Evolutionary conservation across 768 basidiomycete species (phyloP).

Genomic region (Lyophyllum semitale): DNA sequence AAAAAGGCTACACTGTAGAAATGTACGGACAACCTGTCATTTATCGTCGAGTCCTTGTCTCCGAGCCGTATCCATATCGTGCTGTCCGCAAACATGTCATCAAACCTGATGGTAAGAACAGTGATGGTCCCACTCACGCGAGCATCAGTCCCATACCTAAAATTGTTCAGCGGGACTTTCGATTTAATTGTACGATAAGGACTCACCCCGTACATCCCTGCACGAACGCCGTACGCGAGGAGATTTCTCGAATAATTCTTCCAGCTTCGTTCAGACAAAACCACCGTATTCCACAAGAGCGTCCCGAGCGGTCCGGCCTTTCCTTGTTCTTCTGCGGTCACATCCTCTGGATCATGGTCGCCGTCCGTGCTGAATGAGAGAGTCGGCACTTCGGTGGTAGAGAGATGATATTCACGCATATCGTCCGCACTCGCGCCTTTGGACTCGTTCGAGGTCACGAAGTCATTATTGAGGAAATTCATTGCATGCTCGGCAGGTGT

Average conservation of each 20-base stretch:
- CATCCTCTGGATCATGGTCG: conserved; percentile 1
- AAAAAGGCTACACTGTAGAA: conserved; percentile 62
- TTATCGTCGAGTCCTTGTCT: conserved; percentile 37
- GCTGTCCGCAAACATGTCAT: conserved; percentile 36
- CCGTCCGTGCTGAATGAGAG: not conserved
- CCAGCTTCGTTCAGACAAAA: conserved; percentile 47
- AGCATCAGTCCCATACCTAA: conserved; percentile 47
- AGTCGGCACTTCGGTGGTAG: conserved; percentile 8
- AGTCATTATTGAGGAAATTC: conserved; percentile 55
- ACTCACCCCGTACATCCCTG: conserved; percentile 55
- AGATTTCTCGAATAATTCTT: conserved; percentile 56
- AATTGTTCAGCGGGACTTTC: not conserved
- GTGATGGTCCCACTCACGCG: conserved; percentile 28
- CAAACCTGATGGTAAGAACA: not conserved
- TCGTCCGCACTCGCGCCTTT: conserved; percentile 22
- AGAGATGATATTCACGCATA: conserved; percentile 37
- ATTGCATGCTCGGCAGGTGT: conserved; percentile 65
- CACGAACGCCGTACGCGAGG: conserved; percentile 57
- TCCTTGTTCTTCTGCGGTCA: conserved; percentile 17
- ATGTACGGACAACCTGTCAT: conserved; percentile 51
- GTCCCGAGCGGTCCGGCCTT: conserved; percentile 30
- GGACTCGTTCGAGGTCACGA: conserved; percentile 23
- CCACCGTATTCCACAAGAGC: conserved; percentile 39
- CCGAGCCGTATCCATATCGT: conserved; percentile 56
- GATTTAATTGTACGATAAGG: not conserved